phyloP scores from a whole-genome alignment of 768 basidiomycete species.

The Lactarius indigo region DNA sequence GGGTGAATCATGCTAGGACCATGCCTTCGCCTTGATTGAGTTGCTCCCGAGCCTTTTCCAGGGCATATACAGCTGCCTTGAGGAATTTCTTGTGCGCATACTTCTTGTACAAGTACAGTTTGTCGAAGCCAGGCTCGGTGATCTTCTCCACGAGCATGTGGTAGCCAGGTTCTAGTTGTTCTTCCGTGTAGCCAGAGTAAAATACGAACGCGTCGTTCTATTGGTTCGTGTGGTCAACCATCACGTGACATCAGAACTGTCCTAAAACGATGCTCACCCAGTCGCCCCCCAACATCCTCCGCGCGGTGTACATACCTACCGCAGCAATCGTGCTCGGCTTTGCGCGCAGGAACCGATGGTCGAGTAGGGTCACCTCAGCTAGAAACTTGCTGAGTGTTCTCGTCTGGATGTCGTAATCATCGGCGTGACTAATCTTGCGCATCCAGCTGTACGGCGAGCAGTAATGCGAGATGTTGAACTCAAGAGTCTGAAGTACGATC shows the following conservation, averaged over 20 bases:
- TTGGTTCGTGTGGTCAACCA: constrained; percentile 29
- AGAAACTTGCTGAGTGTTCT: constrained; percentile 96
- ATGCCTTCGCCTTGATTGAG: constrained; percentile 24
- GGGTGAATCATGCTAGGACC: constrained; percentile 22
- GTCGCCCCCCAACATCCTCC: constrained; percentile 89
- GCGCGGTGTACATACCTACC: constrained; percentile 94
- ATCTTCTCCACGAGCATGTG: constrained; percentile 81
- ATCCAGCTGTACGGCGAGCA: constrained; percentile 99
- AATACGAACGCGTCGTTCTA: constrained; percentile 90
- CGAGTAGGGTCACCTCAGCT: constrained; percentile 92
- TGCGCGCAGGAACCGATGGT: constrained; percentile 87
- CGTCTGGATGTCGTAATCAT: constrained; percentile 98
- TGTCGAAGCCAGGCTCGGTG: constrained; percentile 71
- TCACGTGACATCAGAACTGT: constrained; percentile 27
- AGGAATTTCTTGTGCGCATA: constrained; percentile 98
- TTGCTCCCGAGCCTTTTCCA: constrained; percentile 63
- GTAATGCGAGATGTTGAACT: constrained; percentile 94
- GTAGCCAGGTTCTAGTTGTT: constrained; percentile 80
- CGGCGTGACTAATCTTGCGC: constrained; percentile 96
- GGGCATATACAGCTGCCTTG: constrained; percentile 77
- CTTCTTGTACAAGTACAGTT: constrained; percentile 90
- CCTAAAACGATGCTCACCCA: constrained; percentile 68
- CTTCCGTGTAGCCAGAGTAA: constrained; percentile 89
- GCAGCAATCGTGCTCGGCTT: constrained; percentile 95
- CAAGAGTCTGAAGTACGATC: constrained; percentile 91